phyloP scores from a whole-genome alignment of 495 filamentous ascomycete genomes.

The Xylaria grammica region DNA sequence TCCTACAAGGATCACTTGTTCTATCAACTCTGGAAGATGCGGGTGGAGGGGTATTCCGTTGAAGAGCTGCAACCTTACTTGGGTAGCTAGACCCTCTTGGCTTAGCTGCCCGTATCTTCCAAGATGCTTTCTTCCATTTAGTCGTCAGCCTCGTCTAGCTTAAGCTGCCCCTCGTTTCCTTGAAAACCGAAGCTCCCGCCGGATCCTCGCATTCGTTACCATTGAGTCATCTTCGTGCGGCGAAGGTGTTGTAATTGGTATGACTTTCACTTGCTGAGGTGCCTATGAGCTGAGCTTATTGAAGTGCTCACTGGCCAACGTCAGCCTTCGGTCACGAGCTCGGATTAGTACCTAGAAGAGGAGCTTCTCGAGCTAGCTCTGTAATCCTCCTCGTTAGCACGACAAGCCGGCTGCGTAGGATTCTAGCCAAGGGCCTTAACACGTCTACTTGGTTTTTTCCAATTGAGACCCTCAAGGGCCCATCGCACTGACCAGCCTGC shows the following conservation, averaged over 20 bases:
- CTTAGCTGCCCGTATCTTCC: conserved; percentile 7
- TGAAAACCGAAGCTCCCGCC: conserved; percentile 1
- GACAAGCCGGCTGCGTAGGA: background rate
- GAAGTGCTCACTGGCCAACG: background rate
- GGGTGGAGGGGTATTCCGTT: conserved; percentile 10
- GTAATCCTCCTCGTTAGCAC: background rate
- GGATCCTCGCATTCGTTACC: conserved; percentile 14
- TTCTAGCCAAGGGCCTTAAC: background rate
- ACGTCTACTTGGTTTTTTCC: background rate
- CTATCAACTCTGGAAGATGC: conserved; percentile 1
- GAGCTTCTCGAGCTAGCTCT: background rate
- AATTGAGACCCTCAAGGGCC: background rate
- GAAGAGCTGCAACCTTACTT: conserved; percentile 17
- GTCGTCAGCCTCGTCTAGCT: conserved; percentile 20
- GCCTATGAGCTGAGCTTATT: background rate
- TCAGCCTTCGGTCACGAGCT: background rate
- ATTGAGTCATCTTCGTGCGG: background rate
- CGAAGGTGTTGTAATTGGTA: conserved; percentile 1
- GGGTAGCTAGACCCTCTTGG: conserved; percentile 7
- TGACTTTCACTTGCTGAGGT: conserved; percentile 1
- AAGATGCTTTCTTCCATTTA: conserved; percentile 4
- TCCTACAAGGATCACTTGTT: conserved; percentile 19
- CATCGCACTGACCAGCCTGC: background rate
- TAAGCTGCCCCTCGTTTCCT: conserved; percentile 17
- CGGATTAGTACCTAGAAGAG: background rate